A percentile compares a stretch with the other conserved stretches of the same genome.
Evolutionary conservation across 1,139 yeast species (phyloP).

Genomic region (Sporopachydermia cereana): DNA sequence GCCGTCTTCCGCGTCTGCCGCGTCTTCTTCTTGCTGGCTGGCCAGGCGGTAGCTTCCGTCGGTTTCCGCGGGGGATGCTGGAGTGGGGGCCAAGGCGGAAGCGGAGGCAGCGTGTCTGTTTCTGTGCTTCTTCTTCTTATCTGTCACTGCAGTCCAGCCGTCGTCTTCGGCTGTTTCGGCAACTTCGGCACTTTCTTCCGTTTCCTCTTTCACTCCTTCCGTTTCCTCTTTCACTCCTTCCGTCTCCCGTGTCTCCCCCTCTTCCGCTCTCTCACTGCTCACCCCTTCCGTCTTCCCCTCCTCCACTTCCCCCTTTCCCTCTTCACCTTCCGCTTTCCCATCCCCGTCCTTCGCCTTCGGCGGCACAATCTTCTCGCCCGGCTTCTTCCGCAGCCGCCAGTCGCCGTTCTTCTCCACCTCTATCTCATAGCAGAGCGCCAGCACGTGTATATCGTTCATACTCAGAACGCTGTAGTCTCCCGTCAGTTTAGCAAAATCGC

Average conservation of each 20-base stretch:
- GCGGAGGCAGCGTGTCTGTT: not conserved
- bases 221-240: constrained; percentile 13
- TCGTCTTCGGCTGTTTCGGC: constrained; percentile 16
- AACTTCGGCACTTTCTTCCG: constrained; percentile 8
- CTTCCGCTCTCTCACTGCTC: constrained; percentile 5
- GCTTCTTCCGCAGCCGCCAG: constrained; percentile 55
- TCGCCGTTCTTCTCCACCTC: constrained; percentile 67
- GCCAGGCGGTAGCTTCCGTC: constrained; percentile 8
- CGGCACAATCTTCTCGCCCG: constrained; percentile 43
- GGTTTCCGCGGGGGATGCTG: constrained; percentile 8
- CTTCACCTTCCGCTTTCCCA: constrained; percentile 13
- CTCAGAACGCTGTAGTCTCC: constrained; percentile 89
- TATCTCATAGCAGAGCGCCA: constrained; percentile 83
- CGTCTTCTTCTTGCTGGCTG: constrained; percentile 15
- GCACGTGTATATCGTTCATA: constrained; percentile 80
- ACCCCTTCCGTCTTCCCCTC: constrained; percentile 10
- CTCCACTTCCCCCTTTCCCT: constrained; percentile 12
- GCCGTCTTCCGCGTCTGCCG: constrained; percentile 71
- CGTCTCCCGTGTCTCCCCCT: constrained; percentile 8
- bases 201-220: constrained; percentile 11
- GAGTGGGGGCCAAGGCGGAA: not conserved
- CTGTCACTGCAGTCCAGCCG: constrained; percentile 21
- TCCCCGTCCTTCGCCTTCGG: too few relatives aligned
- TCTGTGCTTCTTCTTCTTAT: constrained; percentile 14
- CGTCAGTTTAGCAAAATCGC: constrained; percentile 69